Percentiles rank a stretch among this genome's conserved stretches.
phyloP scores from a whole-genome alignment of 768 basidiomycete genomes.

The Chalciporus pseudorubinellus region DNA sequence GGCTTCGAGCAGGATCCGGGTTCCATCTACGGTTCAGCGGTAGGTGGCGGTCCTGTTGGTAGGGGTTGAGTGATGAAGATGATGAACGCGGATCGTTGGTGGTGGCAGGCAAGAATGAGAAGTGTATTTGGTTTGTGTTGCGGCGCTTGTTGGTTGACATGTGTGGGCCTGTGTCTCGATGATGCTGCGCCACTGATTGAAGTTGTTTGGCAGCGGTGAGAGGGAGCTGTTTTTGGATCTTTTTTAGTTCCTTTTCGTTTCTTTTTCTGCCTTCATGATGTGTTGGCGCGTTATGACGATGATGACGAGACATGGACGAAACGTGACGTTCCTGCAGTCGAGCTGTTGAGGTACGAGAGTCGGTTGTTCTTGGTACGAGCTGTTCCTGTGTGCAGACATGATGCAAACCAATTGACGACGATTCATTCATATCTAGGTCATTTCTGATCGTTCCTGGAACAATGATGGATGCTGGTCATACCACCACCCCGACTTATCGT shows the following conservation, averaged over 20 bases:
- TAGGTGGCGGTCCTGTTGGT: constrained; percentile 7
- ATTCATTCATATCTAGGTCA: background rate
- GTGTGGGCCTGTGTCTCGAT: constrained; percentile 5
- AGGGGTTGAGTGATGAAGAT: background rate
- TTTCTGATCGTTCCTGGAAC: background rate
- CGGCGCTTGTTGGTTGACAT: constrained; percentile 10
- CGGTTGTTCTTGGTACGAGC: constrained; percentile 15
- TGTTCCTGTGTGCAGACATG: background rate
- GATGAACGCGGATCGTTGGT: background rate
- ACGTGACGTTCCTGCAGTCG: background rate
- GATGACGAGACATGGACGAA: background rate
- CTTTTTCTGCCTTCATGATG: constrained; percentile 1
- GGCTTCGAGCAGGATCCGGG: constrained; percentile 40
- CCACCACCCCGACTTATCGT: background rate
- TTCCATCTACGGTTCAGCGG: constrained; percentile 24
- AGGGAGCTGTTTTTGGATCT: constrained; percentile 5
- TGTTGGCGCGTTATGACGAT: background rate
- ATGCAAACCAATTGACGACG: constrained; percentile 4
- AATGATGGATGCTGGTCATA: background rate
- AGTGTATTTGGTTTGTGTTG: background rate
- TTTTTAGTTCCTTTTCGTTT: constrained; percentile 1
- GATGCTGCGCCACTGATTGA: constrained; percentile 6
- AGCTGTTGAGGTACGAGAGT: background rate
- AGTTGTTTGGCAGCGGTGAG: constrained; percentile 7
- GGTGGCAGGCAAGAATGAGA: background rate